Conservation (phyloP, 306 rosid genomes). For the Crataegus laevigata region DNA sequence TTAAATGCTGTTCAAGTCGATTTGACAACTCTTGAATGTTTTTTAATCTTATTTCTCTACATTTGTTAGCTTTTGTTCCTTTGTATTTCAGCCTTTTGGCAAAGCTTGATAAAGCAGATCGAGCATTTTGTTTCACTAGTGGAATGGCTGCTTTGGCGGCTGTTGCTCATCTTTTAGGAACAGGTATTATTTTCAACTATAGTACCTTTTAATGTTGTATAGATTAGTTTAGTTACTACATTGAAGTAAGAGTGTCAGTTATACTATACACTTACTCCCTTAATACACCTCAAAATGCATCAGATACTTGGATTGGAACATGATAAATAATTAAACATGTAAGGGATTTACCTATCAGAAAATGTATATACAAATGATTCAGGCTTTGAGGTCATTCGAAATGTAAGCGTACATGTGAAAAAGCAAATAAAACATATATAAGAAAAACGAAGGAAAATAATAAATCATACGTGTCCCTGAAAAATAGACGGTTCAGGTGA, state of each 20-base stretch:
- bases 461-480: not conserved
- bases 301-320: not conserved
- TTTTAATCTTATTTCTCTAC: slow-evolving; percentile 10
- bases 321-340: not conserved
- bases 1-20: not conserved
- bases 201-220: not conserved
- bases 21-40: not conserved
- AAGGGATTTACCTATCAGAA: not conserved
- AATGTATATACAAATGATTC: not conserved
- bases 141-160: slow-evolving; percentile 96
- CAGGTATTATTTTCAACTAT: slow-evolving; percentile 40
- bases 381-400: not conserved
- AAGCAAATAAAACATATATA: not conserved
- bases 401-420: not conserved
- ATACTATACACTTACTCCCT: not conserved
- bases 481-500: too few species aligned
- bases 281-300: not conserved
- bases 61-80: not conserved
- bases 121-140: slow-evolving; percentile 90
- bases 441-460: not conserved
- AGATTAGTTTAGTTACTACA: not conserved
- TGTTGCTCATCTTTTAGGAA: slow-evolving; percentile 68
- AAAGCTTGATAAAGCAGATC: slow-evolving; percentile 82
- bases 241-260: not conserved
- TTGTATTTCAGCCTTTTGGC: slow-evolving; percentile 62